Percentiles rank a stretch among this genome's conserved stretches.
These are phyloP conservation scores for Lobosporangium transversale DNA, from an alignment of 192 early-diverging fungal genomes.

Conservation along the genomic window DNA sequence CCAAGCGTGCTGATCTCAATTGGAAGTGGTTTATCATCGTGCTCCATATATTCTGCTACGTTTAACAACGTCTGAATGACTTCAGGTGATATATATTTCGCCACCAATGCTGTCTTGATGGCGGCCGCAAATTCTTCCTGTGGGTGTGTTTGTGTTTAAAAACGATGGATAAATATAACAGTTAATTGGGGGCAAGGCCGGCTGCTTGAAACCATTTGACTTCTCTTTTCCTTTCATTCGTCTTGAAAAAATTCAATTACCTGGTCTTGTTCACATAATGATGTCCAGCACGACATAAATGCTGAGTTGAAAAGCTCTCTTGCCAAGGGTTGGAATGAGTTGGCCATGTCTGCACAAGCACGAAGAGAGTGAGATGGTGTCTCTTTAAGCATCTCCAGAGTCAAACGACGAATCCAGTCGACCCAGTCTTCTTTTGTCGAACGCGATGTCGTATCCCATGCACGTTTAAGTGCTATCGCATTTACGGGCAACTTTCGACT, in stretches of 20 bases:
- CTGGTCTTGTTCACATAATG: slow-evolving; percentile 87
- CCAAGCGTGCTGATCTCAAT: slow-evolving; percentile 93
- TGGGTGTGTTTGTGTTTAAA: no score
- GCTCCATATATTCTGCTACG: slow-evolving; percentile 98
- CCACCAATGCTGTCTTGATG: slow-evolving; percentile 81
- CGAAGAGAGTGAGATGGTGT: slow-evolving; percentile 94
- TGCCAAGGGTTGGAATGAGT: slow-evolving; percentile 82
- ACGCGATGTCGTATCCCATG: slow-evolving; percentile 88
- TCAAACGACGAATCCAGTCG: slow-evolving; percentile 93
- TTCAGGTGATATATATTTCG: slow-evolving; percentile 86
- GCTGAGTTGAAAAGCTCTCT: slow-evolving; percentile 95
- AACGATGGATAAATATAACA: no score
- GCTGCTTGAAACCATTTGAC: no score
- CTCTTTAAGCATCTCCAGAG: slow-evolving; percentile 90
- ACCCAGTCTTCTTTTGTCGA: slow-evolving; percentile 93
- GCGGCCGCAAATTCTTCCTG: slow-evolving; percentile 84
- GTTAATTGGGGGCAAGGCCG: no score
- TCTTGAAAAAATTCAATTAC: no score
- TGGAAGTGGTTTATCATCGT: slow-evolving; percentile 93
- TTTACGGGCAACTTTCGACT: slow-evolving; percentile 85
- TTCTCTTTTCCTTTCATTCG: no score
- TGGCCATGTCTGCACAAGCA: slow-evolving; percentile 86
- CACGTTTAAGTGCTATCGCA: slow-evolving; percentile 81
- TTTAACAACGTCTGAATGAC: slow-evolving; percentile 91
- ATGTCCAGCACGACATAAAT: slow-evolving; percentile 97